These are phyloP conservation scores for Cinchona pubescens DNA, from an alignment of 257 asterid species.

Conservation along the genomic window DNA sequence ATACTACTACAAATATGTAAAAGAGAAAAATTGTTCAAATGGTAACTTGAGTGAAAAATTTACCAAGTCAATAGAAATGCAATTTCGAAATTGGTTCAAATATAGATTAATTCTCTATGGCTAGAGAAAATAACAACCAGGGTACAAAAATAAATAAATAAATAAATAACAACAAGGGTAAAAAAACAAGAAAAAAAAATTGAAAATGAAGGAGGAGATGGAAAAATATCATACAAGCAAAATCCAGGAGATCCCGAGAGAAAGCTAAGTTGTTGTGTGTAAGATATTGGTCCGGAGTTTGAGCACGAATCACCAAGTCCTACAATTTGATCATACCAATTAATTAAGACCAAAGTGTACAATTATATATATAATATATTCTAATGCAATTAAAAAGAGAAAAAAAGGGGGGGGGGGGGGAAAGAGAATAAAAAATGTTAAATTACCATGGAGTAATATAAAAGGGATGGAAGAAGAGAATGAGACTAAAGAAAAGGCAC, in stretches of 20 bases:
- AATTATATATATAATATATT: background rate
- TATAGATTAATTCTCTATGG: no score
- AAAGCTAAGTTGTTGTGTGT: background rate
- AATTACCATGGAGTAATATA: constrained; percentile 33
- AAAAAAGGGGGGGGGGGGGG: no score
- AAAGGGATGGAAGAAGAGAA: constrained; percentile 25
- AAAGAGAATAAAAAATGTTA: background rate
- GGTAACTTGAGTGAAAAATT: no score
- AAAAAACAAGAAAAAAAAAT: no score
- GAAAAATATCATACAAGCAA: constrained; percentile 18
- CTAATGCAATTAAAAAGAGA: background rate
- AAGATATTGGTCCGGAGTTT: background rate
- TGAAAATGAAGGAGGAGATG: background rate
- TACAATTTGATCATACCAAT: background rate
- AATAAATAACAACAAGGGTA: no score
- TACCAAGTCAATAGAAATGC: no score
- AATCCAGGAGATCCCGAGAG: constrained; percentile 21
- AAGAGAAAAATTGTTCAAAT: no score
- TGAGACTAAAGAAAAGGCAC: constrained; percentile 3
- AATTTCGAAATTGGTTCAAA: no score
- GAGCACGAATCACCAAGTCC: constrained; percentile 25
- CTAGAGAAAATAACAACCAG: no score
- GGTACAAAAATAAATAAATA: no score
- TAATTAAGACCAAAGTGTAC: background rate
- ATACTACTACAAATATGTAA: no score